Base-by-base conservation (phyloP, 208 protist species). In the Tritrichomonas musculus region DNA sequence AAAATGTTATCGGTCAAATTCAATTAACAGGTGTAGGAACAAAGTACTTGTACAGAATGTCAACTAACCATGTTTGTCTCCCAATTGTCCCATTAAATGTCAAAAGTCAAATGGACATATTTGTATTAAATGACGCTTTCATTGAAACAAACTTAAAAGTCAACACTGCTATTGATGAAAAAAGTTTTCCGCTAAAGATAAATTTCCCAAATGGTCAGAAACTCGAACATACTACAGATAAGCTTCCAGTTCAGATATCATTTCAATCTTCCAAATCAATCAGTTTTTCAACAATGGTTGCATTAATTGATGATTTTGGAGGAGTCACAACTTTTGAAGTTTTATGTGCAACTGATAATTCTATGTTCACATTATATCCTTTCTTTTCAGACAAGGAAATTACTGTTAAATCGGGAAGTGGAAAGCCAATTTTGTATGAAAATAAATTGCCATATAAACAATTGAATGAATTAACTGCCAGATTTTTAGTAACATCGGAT, bases 331-430 rank as follows among this genome's bases (percentile, higher is more conserved):
- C 47, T 41, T 88, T 88, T 33, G 0, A 25, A 9, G 77, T 88
- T 2, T 57, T 33, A 20, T 88, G 77, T 47, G 57, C 77, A 88
- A 88, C 77, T 27, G 77, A 88, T 57, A 88, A 88, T 57, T 88
- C 77, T 60, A n/a, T 88, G 0, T 88, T 88, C 30, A 88, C 77
- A 57, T 11, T 88, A 14, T 88, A 88, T 88, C 77, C 77, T 39
- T 88, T 57, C 47, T 60, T 88, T 30, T 47, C n/a, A 39, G 47
- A 49, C 9, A 53, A 57, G 14, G 77, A 88, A 30, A 20, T 82
- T 14, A 5, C 33, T 1, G 41, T 82, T 20, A 82, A 82, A 41
- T 82, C 73, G 1, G 1, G 33, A 8, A 50, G 27, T 25, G 73
- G 73, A 50, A 50, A 44, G 30, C 73, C 73, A 82, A 82, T 82